phyloP scores from a whole-genome alignment of 441 rosid genomes.

The Sinapis alba region DNA sequence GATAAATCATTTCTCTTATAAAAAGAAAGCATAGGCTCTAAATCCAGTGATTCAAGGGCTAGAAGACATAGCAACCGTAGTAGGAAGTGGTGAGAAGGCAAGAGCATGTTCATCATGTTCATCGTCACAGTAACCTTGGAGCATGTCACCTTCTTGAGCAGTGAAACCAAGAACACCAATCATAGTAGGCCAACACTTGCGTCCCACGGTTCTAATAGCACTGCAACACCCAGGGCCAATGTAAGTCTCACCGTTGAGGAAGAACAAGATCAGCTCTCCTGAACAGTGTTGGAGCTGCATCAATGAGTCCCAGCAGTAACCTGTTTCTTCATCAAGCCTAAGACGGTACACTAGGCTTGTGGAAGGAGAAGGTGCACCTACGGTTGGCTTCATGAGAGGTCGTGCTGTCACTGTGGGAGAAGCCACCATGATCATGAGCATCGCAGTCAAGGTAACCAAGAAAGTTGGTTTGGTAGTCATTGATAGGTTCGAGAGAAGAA shows the following conservation, averaged over 20 bases:
- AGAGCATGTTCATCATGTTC: conserved; percentile 19
- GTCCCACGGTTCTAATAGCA: conserved; percentile 49
- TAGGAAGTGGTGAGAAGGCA: conserved; percentile 32
- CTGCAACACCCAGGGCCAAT: conserved; percentile 58
- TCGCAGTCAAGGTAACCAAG: conserved; percentile 22
- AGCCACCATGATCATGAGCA: conserved; percentile 28
- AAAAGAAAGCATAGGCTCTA: neutral
- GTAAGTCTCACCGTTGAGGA: conserved; percentile 63
- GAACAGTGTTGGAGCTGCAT: conserved; percentile 61
- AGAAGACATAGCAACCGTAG: conserved; percentile 29
- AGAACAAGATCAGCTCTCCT: conserved; percentile 59
- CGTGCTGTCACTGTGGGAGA: conserved; percentile 30
- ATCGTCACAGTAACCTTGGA: conserved; percentile 60
- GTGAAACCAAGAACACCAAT: conserved; percentile 58
- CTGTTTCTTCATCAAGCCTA: conserved; percentile 54
- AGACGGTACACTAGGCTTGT: conserved; percentile 45
- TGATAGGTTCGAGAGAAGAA: neutral
- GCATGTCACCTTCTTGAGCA: conserved; percentile 54
- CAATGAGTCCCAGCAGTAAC: conserved; percentile 64
- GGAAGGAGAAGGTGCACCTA: conserved; percentile 29
- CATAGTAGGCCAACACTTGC: conserved; percentile 66
- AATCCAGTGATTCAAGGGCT: conserved; percentile 21
- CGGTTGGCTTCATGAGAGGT: conserved; percentile 30
- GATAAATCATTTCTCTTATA: neutral
- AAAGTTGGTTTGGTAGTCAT: conserved; percentile 19